Evolutionary conservation across 495 filamentous ascomycete species (phyloP).

Genomic region (Penicilliopsis zonata): DNA sequence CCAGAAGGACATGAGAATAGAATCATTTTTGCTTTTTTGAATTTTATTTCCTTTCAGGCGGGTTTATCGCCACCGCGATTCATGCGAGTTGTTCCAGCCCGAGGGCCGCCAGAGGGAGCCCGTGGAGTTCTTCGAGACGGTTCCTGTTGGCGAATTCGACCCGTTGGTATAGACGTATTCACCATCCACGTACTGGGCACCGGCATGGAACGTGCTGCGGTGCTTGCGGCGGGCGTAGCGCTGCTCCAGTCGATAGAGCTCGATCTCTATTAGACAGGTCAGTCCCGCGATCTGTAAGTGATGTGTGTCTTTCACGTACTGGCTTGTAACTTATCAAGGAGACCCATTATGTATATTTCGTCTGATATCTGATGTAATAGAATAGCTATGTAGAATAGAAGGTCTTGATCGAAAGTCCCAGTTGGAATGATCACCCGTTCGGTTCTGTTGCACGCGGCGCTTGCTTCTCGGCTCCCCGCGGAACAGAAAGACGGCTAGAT

Average conservation of each 20-base stretch:
- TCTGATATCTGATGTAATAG: too few species aligned
- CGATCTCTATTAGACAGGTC: constrained; percentile 40
- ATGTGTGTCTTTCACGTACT: constrained; percentile 23
- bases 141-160: constrained; percentile 25
- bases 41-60: not conserved
- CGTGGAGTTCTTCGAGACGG: constrained; percentile 31
- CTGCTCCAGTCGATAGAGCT: constrained; percentile 88
- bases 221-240: constrained; percentile 79
- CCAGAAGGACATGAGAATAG: constrained; percentile 1
- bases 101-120: constrained; percentile 26
- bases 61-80: constrained; percentile 20
- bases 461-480: too few species aligned
- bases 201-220: constrained; percentile 74
- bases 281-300: not conserved
- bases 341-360: constrained; percentile 32
- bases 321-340: constrained; percentile 45
- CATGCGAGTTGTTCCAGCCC: constrained; percentile 14
- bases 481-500: too few species aligned
- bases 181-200: constrained; percentile 81
- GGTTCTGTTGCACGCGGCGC: too few species aligned
- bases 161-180: constrained; percentile 64
- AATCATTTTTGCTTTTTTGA: too few species aligned
- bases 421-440: too few species aligned
- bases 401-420: too few species aligned
- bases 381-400: too few species aligned